Conservation (phyloP, 2,329 filamentous ascomycete species). For the Dactylellina sp. region DNA sequence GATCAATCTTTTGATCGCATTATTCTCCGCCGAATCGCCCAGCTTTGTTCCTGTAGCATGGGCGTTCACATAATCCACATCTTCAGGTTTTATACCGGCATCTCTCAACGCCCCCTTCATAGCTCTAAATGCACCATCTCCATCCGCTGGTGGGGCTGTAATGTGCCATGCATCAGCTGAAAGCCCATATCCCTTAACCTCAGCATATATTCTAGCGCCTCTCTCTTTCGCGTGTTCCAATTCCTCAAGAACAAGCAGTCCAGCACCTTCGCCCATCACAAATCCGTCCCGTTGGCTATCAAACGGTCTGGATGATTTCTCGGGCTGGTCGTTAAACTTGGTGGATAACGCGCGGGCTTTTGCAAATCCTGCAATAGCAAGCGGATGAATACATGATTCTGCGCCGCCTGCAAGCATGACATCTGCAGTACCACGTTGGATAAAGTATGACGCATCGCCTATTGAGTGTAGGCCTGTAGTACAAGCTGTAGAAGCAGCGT, state of each 20-base stretch:
- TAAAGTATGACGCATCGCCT: constrained; percentile 91
- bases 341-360: constrained; percentile 87
- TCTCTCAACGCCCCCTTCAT: constrained; percentile 86
- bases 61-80: constrained; percentile 92
- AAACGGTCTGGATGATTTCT: constrained; percentile 83
- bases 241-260: constrained; percentile 88
- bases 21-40: constrained; percentile 88
- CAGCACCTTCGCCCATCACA: constrained; percentile 91
- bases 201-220: constrained; percentile 84
- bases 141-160: constrained; percentile 86
- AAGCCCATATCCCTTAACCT: constrained; percentile 87
- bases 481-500: constrained; percentile 91
- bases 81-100: constrained; percentile 74
- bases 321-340: constrained; percentile 78
- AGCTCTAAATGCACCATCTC: constrained; percentile 81
- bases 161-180: constrained; percentile 94
- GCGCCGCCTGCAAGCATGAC: constrained; percentile 97
- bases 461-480: constrained; percentile 96
- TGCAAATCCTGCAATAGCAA: constrained; percentile 91
- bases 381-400: constrained; percentile 94
- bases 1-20: constrained; percentile 82
- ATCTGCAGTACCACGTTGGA: constrained; percentile 88
- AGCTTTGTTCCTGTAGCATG: constrained; percentile 90
- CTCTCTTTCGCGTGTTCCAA: constrained; percentile 84
- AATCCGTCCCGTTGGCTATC: constrained; percentile 84